Percentiles rank a stretch among this genome's conserved stretches.
Evolutionary conservation across 768 basidiomycete species (phyloP).

Genomic region (Kwoniella mangroviensis): DNA sequence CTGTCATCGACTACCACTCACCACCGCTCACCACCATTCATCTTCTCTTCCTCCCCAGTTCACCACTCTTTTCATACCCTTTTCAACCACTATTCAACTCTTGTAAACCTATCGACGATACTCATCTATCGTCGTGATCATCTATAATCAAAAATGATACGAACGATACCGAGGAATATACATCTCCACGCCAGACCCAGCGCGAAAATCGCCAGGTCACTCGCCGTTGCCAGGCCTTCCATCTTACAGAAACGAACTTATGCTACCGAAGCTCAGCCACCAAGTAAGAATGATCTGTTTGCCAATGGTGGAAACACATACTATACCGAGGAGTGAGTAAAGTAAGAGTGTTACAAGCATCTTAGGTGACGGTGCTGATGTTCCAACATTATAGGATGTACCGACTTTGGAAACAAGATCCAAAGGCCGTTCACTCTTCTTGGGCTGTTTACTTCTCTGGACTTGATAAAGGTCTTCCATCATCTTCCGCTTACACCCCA

Average conservation of each 20-base stretch:
- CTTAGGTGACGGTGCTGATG: background rate
- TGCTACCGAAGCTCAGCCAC: slow-evolving; percentile 51
- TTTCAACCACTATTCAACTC: background rate
- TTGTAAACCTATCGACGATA: slow-evolving; percentile 3
- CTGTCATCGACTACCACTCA: background rate
- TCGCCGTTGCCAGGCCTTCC: slow-evolving; percentile 13
- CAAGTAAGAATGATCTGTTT: slow-evolving; percentile 62
- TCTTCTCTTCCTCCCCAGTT: too few relatives aligned
- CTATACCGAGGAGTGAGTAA: slow-evolving; percentile 75
- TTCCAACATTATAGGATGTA: slow-evolving; percentile 68
- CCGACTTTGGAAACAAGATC: slow-evolving; percentile 75
- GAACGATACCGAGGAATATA: slow-evolving; percentile 37
- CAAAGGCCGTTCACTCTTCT: slow-evolving; percentile 86
- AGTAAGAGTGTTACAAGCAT: too few relatives aligned
- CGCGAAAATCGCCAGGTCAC: background rate
- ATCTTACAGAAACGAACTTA: slow-evolving; percentile 30
- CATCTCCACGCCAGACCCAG: slow-evolving; percentile 6
- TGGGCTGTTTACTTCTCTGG: slow-evolving; percentile 95
- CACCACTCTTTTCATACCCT: too few relatives aligned
- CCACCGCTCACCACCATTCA: background rate
- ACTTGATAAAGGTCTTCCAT: slow-evolving; percentile 79
- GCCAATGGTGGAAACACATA: slow-evolving; percentile 94
- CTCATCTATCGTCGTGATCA: slow-evolving; percentile 7
- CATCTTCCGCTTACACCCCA: slow-evolving; percentile 74
- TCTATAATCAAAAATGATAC: slow-evolving; percentile 37